Evolutionary conservation across 371 early-diverging fungal genomes (phyloP).

Genomic region (Mucor sp.): DNA sequence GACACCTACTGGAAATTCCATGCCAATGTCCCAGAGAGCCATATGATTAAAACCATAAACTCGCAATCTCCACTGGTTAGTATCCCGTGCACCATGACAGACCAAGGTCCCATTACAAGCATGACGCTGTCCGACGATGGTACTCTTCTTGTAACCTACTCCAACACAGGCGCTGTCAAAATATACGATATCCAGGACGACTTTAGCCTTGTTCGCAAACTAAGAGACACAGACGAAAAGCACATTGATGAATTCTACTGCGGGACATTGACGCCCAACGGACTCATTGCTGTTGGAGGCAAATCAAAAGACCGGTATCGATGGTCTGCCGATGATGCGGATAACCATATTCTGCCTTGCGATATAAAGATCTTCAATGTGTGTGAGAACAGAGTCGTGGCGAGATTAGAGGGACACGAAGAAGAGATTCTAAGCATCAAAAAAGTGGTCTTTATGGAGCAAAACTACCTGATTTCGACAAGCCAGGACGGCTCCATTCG

Average conservation of each 20-base stretch:
- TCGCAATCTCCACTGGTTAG: conserved; percentile 63
- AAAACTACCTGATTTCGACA: conserved; percentile 80
- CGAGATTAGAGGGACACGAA: conserved; percentile 74
- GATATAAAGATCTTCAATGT: conserved; percentile 88
- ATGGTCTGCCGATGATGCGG: conserved; percentile 88
- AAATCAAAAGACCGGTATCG: conserved; percentile 80
- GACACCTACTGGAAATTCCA: conserved; percentile 66
- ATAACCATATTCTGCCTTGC: conserved; percentile 90
- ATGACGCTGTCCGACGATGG: conserved; percentile 85
- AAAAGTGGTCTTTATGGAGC: conserved; percentile 69
- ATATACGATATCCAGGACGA: conserved; percentile 80
- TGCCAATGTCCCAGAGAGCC: conserved; percentile 35
- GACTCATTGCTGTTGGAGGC: conserved; percentile 28
- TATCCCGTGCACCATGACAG: conserved; percentile 50
- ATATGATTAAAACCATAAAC: conserved; percentile 65
- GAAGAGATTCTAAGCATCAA: conserved; percentile 90
- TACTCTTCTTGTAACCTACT: conserved; percentile 81
- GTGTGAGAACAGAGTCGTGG: conserved; percentile 68
- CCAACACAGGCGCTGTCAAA: conserved; percentile 74
- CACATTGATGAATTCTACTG: conserved; percentile 91
- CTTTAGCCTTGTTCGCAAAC: conserved; percentile 64
- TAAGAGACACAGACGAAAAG: conserved; percentile 74
- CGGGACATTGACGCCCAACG: conserved; percentile 69
- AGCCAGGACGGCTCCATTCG: conserved; percentile 93
- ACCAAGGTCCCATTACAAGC: conserved; percentile 70